Percentiles rank a stretch among this genome's conserved stretches.
Conservation (phyloP, 768 basidiomycete species). For the Tricholoma furcatifolium region DNA sequence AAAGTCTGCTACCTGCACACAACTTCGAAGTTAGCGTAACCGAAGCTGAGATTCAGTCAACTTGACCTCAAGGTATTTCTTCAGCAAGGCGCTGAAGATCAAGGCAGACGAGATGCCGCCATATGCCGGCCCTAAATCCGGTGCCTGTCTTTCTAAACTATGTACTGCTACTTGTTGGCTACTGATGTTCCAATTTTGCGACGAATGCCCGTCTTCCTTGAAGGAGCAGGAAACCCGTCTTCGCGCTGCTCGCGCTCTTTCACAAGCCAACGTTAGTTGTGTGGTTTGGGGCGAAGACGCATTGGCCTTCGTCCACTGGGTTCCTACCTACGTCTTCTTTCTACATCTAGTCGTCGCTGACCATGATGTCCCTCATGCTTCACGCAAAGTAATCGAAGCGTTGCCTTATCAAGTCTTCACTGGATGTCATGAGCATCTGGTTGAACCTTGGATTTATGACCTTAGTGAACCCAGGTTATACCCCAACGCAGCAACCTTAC, state of each 20-base stretch:
- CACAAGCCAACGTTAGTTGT: background rate
- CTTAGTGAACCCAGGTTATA: background rate
- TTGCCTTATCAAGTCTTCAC: background rate
- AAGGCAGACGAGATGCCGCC: too few relatives aligned
- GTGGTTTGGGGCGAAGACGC: slow-evolving; percentile 9
- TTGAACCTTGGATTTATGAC: background rate
- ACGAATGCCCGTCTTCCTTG: background rate
- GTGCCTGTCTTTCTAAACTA: too few relatives aligned
- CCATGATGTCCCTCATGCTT: background rate
- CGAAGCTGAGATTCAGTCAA: too few relatives aligned
- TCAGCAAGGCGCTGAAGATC: too few relatives aligned
- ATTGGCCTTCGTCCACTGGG: slow-evolving; percentile 3
- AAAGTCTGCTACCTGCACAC: too few relatives aligned
- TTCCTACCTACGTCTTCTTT: slow-evolving; percentile 1
- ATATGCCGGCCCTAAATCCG: too few relatives aligned
- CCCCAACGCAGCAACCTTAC: background rate
- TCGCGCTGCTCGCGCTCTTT: background rate
- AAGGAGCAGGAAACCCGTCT: background rate
- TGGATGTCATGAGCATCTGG: background rate
- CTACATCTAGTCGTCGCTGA: slow-evolving; percentile 6
- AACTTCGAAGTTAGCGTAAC: too few relatives aligned
- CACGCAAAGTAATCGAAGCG: background rate
- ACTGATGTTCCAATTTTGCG: too few relatives aligned
- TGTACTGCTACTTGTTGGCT: too few relatives aligned
- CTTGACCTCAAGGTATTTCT: too few relatives aligned